Percentiles rank a stretch among this genome's conserved stretches.
These are phyloP conservation scores for Kodamaea plutei DNA, from an alignment of 1,139 yeast species.

Conservation along the genomic window DNA sequence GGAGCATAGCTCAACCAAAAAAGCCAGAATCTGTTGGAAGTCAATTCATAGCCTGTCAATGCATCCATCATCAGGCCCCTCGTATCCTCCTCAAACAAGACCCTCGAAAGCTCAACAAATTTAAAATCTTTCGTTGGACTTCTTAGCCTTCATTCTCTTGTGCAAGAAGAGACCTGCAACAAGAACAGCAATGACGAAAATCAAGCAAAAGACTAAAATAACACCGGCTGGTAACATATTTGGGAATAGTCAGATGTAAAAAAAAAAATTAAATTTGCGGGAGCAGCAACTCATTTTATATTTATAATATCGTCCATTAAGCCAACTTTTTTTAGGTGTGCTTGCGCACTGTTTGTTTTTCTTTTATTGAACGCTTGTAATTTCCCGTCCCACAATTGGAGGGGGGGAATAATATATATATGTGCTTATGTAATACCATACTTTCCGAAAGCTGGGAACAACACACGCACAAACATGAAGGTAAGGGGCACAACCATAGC, in stretches of 20 bases:
- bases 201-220: slow-evolving; percentile 46
- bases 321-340: slow-evolving; percentile 1
- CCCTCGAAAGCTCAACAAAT: too few relatives aligned
- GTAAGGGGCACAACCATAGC: too few relatives aligned
- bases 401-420: too few relatives aligned
- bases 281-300: slow-evolving; percentile 1
- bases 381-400: slow-evolving; percentile 6
- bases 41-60: not conserved
- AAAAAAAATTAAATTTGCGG: slow-evolving; percentile 7
- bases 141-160: slow-evolving; percentile 40
- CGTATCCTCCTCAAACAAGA: too few relatives aligned
- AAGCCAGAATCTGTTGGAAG: too few relatives aligned
- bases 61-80: not conserved
- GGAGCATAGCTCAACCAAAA: not conserved
- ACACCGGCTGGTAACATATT: slow-evolving; percentile 51
- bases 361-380: slow-evolving; percentile 1
- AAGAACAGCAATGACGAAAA: slow-evolving; percentile 40
- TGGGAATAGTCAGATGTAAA: slow-evolving; percentile 8
- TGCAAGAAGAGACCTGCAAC: slow-evolving; percentile 32
- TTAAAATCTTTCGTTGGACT: slow-evolving; percentile 49
- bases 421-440: too few relatives aligned
- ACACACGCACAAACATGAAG: too few relatives aligned
- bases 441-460: too few relatives aligned
- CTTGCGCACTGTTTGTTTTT: slow-evolving; percentile 7
- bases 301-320: slow-evolving; percentile 6